A percentile compares a stretch with the other conserved stretches of the same genome.
Evolutionary conservation across 805 yeast species (phyloP).

Genomic region (Candida mattraensis): DNA sequence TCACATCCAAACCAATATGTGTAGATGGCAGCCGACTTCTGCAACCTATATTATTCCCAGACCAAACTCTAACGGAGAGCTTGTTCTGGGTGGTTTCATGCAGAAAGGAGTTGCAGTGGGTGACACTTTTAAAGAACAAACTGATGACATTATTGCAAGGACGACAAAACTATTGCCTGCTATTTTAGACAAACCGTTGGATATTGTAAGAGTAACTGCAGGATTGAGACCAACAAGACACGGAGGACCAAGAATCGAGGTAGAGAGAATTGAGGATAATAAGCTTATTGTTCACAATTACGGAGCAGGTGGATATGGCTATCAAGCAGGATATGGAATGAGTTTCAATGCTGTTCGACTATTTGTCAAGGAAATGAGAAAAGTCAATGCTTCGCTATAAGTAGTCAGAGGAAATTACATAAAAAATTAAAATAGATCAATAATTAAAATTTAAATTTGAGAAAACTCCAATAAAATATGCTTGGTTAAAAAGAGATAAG

Average conservation of each 20-base stretch:
- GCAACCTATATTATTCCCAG: slow-evolving; percentile 73
- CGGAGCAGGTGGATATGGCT: slow-evolving; percentile 68
- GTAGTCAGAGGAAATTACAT: too few relatives aligned
- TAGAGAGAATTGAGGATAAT: slow-evolving; percentile 45
- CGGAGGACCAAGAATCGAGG: slow-evolving; percentile 72
- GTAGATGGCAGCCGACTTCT: slow-evolving; percentile 55
- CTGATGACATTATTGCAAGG: slow-evolving; percentile 51
- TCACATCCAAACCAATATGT: slow-evolving; percentile 54
- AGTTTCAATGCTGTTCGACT: slow-evolving; percentile 46
- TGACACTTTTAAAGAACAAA: slow-evolving; percentile 54
- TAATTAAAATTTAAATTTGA: too few relatives aligned
- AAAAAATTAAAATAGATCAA: too few relatives aligned
- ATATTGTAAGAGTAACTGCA: slow-evolving; percentile 61
- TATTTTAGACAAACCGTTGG: slow-evolving; percentile 43
- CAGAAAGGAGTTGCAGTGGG: slow-evolving; percentile 62
- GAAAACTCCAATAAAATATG: too few relatives aligned
- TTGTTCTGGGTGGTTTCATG: slow-evolving; percentile 71
- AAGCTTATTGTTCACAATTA: slow-evolving; percentile 62
- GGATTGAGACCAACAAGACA: slow-evolving; percentile 74
- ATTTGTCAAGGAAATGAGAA: slow-evolving; percentile 12
- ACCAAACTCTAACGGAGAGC: slow-evolving; percentile 61
- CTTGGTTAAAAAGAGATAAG: too few relatives aligned
- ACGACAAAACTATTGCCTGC: slow-evolving; percentile 52
- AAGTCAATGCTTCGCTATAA: not conserved
- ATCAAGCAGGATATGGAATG: slow-evolving; percentile 65